A percentile compares a stretch with the other conserved stretches of the same genome.
phyloP scores from a whole-genome alignment of 306 rosid species.

The Inga laurina region DNA sequence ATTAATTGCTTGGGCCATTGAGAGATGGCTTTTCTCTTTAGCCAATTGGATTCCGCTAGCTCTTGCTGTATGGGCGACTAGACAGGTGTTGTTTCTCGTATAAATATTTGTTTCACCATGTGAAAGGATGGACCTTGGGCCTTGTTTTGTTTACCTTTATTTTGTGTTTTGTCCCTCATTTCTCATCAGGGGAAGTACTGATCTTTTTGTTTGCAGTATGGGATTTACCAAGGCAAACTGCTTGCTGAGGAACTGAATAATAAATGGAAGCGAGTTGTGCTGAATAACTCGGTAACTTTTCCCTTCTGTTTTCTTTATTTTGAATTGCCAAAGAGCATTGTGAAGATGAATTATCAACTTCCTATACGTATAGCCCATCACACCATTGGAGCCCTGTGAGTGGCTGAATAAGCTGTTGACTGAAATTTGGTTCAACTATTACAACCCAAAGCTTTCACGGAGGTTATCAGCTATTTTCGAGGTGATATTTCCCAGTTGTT shows the following conservation, averaged over 20 bases:
- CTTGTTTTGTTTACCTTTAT: background rate
- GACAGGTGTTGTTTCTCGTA: slow-evolving; percentile 51
- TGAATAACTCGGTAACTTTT: slow-evolving; percentile 62
- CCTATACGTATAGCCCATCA: slow-evolving; percentile 53
- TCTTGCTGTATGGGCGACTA: slow-evolving; percentile 64
- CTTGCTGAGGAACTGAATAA: slow-evolving; percentile 76
- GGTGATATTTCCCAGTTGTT: slow-evolving; percentile 46
- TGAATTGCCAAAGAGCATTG: slow-evolving; percentile 21
- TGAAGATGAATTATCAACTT: slow-evolving; percentile 29
- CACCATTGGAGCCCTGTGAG: slow-evolving; percentile 86
- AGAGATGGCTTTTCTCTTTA: slow-evolving; percentile 79
- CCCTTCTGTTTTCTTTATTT: slow-evolving; percentile 16
- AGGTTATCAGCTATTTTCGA: slow-evolving; percentile 69
- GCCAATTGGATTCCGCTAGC: slow-evolving; percentile 75
- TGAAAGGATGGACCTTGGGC: slow-evolving; percentile 9
- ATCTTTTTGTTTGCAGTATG: slow-evolving; percentile 63
- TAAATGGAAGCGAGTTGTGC: slow-evolving; percentile 76
- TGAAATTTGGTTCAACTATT: slow-evolving; percentile 72
- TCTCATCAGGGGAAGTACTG: background rate
- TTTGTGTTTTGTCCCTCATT: background rate
- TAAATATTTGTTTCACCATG: background rate
- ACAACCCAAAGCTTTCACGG: slow-evolving; percentile 68
- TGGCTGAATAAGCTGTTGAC: slow-evolving; percentile 79
- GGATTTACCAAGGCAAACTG: slow-evolving; percentile 57
- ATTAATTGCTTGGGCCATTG: slow-evolving; percentile 66